Evolutionary conservation across 2,329 filamentous ascomycete species (phyloP), one percentile per base, ranked within the genome.

Genomic region (Allantophomopsis cytisporea): DNA sequence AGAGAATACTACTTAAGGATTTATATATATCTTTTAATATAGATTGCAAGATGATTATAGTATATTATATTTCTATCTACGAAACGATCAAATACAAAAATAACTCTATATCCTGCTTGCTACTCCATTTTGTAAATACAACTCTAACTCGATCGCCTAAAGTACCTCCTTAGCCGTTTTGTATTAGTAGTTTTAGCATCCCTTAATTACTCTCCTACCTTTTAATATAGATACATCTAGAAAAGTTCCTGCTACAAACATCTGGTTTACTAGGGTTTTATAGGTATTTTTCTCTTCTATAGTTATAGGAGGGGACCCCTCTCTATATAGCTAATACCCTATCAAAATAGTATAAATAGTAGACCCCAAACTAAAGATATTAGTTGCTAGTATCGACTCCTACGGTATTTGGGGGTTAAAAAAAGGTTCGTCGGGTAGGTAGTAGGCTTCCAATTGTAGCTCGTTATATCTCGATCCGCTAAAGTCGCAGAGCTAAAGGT

Each of bases 401-500:
- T 34, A 48, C 12, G 40, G 37, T 18, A 31, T 36, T 13, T 37
- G 36, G 17, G 45, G 45, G 36, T 50, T 38, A 41, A 47, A 54
- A 42, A 55, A 56, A 6, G 45, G 46, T 20, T 42, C 45, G 32
- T 54, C 50, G 2, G 53, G 53, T n/a, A 57, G 47, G 37, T 43
- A 41, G n/a, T 40, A 36, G 33, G 48, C 49, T 40, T 55, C 50
- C 17, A 56, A 41, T n/a, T n/a, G n/a, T n/a, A n/a, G n/a, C 17
- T 54, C 50, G 30, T 52, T 51, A 43, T 48, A 57, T 37, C 43
- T 47, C 8, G 52, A 56, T 30, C 56, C 54, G 33, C 55, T 50
- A 49, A 56, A 58, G 44, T 58, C 55, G 44, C 50, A 56, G 38
- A 59, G 51, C 44, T 45, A 46, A 33, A 60, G 39, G 46, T 57